Evolutionary conservation across 2,329 filamentous ascomycete species (phyloP), one percentile per base, ranked within the genome.

Genomic region (Monosporascus ibericus): DNA sequence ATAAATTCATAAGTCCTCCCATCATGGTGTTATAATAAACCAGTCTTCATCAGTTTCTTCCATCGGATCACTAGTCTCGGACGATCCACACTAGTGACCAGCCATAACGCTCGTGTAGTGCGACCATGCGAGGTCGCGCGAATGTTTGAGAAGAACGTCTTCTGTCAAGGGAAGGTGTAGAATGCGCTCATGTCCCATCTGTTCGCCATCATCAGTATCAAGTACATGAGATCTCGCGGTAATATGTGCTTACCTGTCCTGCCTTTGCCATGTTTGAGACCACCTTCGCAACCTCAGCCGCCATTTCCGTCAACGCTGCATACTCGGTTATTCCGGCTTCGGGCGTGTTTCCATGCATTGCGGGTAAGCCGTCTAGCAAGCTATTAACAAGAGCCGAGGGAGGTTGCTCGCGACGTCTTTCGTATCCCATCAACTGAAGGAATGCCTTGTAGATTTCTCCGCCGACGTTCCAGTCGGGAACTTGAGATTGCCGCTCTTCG

Each of bases 361-460:
- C 76, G 27, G 78, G 78, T 34, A 86, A 68, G 36, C 81, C 79
- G 27, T 75, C 70, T 48, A 84, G 66, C n/a, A 87, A 66, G 53
- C 75, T 78, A 42, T 84, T 80, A 22, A 86, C 71, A 6, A 82
- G 68, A 44, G 70, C 64, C 24, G 75, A 68, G 14, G 77, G 66
- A 2, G 72, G 67, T 17, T 56, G 61, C 56, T 76, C 72, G 34
- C 57, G 60, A 30, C 66, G 68, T 44, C 68, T 68, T 55, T 70
- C 70, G 48, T 58, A 61, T 58, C 68, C 72, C 55, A 84, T 61
- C 20, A 86, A 66, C 46, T 73, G 67, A 44, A 86, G 69, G 68
- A 85, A 85, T 47, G 81, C 72, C 57, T 75, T 71, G 67, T 96
- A 97, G 24, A 97, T 82, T 59, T 87, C 84, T 5, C 90, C 92